phyloP scores from a whole-genome alignment of 2,329 filamentous ascomycete genomes.

The Xylaria sp. region DNA sequence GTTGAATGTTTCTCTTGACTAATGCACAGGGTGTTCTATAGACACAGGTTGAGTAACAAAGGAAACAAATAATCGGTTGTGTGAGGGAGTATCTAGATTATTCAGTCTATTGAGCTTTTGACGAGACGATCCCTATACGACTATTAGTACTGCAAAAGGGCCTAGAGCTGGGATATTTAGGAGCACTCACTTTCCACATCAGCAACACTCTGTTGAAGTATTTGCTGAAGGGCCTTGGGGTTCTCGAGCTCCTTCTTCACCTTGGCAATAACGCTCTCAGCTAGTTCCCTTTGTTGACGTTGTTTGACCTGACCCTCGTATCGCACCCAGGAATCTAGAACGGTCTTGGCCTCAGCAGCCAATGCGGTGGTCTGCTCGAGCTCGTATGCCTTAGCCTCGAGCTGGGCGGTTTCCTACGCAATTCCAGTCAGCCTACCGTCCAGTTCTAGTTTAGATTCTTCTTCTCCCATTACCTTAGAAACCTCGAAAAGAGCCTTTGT shows the following conservation, averaged over 20 bases:
- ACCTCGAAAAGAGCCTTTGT: slow-evolving; percentile 98
- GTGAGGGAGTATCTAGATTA: slow-evolving; percentile 49
- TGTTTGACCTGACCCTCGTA: slow-evolving; percentile 99
- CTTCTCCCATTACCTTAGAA: slow-evolving; percentile 80
- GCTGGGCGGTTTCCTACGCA: slow-evolving; percentile 90
- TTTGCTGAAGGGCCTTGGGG: slow-evolving; percentile 97
- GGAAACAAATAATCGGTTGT: slow-evolving; percentile 55
- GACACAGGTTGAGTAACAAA: slow-evolving; percentile 64
- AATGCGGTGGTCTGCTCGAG: slow-evolving; percentile 96
- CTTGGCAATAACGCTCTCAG: slow-evolving; percentile 93
- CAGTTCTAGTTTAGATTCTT: slow-evolving; percentile 4
- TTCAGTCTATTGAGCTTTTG: slow-evolving; percentile 70
- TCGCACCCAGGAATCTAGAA: slow-evolving; percentile 98
- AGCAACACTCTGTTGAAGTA: slow-evolving; percentile 93
- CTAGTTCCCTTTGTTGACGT: slow-evolving; percentile 96
- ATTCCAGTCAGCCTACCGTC: slow-evolving; percentile 36
- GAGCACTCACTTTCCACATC: slow-evolving; percentile 87
- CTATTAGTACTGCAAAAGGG: slow-evolving; percentile 50
- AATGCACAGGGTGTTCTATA: slow-evolving; percentile 70
- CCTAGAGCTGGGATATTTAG: no score
- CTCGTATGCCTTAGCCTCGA: slow-evolving; percentile 96
- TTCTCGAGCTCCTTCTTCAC: slow-evolving; percentile 99
- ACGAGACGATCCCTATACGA: slow-evolving; percentile 67
- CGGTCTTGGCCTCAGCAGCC: slow-evolving; percentile 90
- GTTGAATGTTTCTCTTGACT: slow-evolving; percentile 57